Conservation (phyloP, 2,329 filamentous ascomycete species). For the Arthroderma sp. region DNA sequence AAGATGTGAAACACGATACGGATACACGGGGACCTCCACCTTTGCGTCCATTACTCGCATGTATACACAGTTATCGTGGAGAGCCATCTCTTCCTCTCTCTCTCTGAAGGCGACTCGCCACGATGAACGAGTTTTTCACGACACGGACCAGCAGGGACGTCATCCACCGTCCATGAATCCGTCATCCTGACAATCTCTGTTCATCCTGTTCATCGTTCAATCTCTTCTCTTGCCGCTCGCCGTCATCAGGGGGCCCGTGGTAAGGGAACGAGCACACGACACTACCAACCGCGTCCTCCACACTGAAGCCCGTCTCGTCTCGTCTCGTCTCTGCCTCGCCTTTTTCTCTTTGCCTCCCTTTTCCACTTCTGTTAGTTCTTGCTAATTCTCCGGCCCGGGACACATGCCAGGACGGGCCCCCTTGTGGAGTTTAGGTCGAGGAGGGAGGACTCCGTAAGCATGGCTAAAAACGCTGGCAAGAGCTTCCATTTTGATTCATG, state of each 20-base stretch:
- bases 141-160: not conserved
- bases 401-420: not conserved
- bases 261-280: not conserved
- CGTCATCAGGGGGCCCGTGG: not conserved
- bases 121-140: not conserved
- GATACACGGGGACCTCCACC: not conserved
- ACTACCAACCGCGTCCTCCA: not conserved
- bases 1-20: conserved; percentile 1
- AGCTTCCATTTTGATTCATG: not conserved
- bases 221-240: not conserved
- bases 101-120: not conserved
- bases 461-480: not conserved
- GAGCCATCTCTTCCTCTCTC: not conserved
- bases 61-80: not conserved
- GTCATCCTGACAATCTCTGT: not conserved
- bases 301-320: not conserved
- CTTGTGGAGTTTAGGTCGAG: not conserved
- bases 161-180: not conserved
- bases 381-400: not conserved
- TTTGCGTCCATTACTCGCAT: not conserved
- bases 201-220: not conserved
- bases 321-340: not conserved
- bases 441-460: too few relatives aligned
- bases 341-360: not conserved
- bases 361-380: not conserved